These are phyloP conservation scores for Eimeria acervulina DNA, from an alignment of 169 alveolate genomes.

Conservation along the genomic window DNA sequence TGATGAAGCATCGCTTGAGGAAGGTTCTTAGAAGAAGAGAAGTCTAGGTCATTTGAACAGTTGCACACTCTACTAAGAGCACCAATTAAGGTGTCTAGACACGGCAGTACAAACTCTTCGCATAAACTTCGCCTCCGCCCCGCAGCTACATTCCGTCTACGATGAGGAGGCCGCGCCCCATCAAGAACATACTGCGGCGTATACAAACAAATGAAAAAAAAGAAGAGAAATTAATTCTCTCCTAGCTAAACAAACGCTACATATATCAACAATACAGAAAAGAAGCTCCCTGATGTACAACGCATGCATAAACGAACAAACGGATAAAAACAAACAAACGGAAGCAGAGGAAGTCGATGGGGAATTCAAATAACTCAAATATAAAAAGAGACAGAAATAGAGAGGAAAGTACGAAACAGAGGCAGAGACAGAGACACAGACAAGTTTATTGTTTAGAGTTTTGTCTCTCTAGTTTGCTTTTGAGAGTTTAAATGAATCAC, in stretches of 20 bases:
- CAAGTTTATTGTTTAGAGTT: too few species aligned
- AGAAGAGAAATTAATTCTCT: too few species aligned
- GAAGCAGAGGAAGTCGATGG: neutral
- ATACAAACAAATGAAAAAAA: neutral
- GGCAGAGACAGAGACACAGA: too few species aligned
- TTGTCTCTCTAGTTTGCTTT: too few species aligned
- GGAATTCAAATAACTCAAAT: neutral
- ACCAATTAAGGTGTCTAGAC: neutral
- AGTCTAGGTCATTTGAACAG: neutral
- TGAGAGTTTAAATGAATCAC: too few species aligned
- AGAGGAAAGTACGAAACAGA: neutral
- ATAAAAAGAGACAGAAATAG: neutral
- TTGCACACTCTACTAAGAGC: constrained; percentile 39
- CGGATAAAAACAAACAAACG: neutral
- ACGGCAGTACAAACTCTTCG: constrained; percentile 8
- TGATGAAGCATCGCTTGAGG: neutral
- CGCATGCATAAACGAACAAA: neutral
- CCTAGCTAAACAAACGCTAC: too few species aligned
- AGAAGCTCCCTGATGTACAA: too few species aligned
- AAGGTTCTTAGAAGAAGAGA: neutral
- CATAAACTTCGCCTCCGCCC: constrained; percentile 35
- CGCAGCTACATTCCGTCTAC: neutral
- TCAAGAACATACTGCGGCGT: constrained; percentile 24
- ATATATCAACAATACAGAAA: too few species aligned
- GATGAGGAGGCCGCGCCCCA: neutral